Conservation (phyloP, 495 filamentous ascomycete genomes). For the Xylona heveae region DNA sequence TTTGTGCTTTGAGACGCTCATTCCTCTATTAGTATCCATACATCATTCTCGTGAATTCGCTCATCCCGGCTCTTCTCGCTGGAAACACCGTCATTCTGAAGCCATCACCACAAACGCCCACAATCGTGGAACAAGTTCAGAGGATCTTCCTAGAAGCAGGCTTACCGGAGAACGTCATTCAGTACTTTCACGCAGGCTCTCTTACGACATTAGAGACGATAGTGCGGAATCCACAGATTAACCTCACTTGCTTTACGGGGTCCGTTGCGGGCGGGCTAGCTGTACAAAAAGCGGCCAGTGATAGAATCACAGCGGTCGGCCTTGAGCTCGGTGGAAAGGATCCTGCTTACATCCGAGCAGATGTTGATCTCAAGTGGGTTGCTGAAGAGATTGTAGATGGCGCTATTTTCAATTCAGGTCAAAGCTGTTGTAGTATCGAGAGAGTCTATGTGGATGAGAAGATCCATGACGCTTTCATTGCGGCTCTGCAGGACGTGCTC, state of each 20-base stretch:
- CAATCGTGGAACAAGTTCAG: constrained; percentile 61
- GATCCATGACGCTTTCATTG: constrained; percentile 63
- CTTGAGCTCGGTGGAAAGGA: constrained; percentile 89
- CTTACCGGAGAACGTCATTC: constrained; percentile 57
- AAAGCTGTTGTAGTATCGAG: constrained; percentile 89
- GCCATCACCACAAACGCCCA: constrained; percentile 85
- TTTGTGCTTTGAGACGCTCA: constrained; percentile 1
- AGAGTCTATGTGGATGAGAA: constrained; percentile 76
- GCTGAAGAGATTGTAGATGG: constrained; percentile 87
- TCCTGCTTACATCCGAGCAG: constrained; percentile 67
- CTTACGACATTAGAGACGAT: constrained; percentile 45
- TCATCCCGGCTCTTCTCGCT: constrained; percentile 70
- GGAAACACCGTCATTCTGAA: constrained; percentile 84
- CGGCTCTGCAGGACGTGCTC: constrained; percentile 57
- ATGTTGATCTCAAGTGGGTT: constrained; percentile 76
- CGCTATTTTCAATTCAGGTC: constrained; percentile 88
- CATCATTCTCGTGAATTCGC: constrained; percentile 70
- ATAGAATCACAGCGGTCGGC: constrained; percentile 61
- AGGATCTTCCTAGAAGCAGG: constrained; percentile 58
- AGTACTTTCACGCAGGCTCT: constrained; percentile 76
- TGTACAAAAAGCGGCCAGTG: constrained; percentile 64
- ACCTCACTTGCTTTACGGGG: constrained; percentile 78
- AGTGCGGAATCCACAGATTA: constrained; percentile 48
- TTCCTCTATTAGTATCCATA: constrained; percentile 54
- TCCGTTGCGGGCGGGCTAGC: constrained; percentile 70